These are phyloP conservation scores for Neonectria neomacrospora DNA, from an alignment of 2,329 filamentous ascomycete species.

Conservation along the genomic window DNA sequence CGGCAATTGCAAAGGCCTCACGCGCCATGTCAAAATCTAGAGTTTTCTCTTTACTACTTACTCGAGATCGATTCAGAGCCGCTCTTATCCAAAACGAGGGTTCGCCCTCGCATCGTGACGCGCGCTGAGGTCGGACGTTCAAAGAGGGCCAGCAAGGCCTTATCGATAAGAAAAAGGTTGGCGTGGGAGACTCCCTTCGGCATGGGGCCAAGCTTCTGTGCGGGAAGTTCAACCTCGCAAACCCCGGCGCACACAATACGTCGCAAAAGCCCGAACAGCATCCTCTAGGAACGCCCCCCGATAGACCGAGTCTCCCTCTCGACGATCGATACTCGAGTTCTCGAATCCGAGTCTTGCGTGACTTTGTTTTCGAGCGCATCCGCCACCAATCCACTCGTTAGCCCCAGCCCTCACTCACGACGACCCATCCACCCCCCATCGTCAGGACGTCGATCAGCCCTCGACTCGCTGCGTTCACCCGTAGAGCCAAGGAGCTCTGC, in stretches of 20 bases:
- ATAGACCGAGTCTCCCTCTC: conserved; percentile 5
- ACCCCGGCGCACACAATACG: conserved; percentile 41
- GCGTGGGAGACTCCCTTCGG: conserved; percentile 32
- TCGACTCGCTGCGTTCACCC: conserved; percentile 14
- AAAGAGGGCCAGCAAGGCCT: conserved; percentile 20
- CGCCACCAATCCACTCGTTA: conserved; percentile 34
- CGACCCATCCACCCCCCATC: conserved; percentile 25
- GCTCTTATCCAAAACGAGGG: background rate
- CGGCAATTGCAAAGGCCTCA: background rate
- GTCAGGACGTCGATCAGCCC: conserved; percentile 25
- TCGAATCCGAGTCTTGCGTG: conserved; percentile 7
- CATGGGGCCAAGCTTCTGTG: conserved; percentile 28
- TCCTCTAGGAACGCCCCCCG: conserved; percentile 9
- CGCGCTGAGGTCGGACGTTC: conserved; percentile 15
- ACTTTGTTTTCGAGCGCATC: conserved; percentile 16
- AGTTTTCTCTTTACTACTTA: background rate
- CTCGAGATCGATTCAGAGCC: background rate
- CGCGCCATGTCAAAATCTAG: conserved; percentile 8
- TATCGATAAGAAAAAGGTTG: conserved; percentile 49
- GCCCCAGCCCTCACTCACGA: conserved; percentile 26
- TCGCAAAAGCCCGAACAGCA: conserved; percentile 27
- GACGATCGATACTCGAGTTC: background rate
- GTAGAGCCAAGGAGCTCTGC: background rate
- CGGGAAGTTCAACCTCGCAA: conserved; percentile 38
- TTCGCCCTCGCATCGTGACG: background rate